These are phyloP conservation scores for Eutypa lata DNA, from an alignment of 2,329 filamentous ascomycete species.

Conservation along the genomic window DNA sequence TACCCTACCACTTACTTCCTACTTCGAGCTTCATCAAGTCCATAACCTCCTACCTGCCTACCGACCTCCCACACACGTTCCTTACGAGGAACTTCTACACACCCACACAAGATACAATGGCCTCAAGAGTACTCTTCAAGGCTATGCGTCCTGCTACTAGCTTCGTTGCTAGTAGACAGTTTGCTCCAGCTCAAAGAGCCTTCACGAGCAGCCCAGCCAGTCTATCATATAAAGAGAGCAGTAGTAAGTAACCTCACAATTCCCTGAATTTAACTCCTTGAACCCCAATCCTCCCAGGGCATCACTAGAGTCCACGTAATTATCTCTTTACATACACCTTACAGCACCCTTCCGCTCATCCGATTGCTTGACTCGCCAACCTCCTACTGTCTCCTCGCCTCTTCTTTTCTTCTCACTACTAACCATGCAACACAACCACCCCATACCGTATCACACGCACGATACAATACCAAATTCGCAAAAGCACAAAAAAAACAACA, in stretches of 20 bases:
- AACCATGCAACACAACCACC: no score
- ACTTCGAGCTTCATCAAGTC: no score
- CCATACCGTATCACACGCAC: not conserved
- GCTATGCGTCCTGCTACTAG: constrained; percentile 20
- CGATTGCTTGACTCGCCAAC: not conserved
- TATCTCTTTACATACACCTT: not conserved
- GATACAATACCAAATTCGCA: not conserved
- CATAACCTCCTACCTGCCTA: not conserved
- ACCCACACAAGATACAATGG: constrained; percentile 22
- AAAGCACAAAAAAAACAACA: not conserved
- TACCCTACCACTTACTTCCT: no score
- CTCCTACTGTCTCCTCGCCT: not conserved
- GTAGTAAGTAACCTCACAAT: constrained; percentile 16
- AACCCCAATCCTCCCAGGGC: not conserved
- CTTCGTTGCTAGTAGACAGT: constrained; percentile 22
- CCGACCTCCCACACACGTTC: not conserved
- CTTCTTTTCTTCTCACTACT: not conserved
- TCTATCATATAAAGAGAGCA: constrained; percentile 26
- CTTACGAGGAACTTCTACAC: not conserved
- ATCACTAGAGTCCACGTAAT: not conserved
- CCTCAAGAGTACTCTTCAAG: constrained; percentile 25
- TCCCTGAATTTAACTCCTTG: not conserved
- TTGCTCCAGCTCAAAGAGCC: constrained; percentile 14
- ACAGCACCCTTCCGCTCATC: not conserved
- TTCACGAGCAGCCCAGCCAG: constrained; percentile 20